Conservation (phyloP, 805 yeast genomes). For the Candida palmyrensis region DNA sequence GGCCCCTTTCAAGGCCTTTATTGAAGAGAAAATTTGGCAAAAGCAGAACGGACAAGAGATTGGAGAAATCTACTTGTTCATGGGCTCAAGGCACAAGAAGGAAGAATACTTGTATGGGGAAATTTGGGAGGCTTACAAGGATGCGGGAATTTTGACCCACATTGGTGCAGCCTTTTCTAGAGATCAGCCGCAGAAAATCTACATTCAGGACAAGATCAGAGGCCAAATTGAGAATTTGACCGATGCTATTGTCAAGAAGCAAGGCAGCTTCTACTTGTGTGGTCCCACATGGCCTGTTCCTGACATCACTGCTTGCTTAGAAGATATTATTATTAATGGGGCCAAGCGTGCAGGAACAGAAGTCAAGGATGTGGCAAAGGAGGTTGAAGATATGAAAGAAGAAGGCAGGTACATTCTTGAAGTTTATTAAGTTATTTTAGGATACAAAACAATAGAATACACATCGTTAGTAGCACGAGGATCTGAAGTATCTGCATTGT, state of each 20-base stretch:
- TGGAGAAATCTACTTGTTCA: slow-evolving; percentile 80
- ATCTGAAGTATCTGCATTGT: no score
- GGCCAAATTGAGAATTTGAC: slow-evolving; percentile 69
- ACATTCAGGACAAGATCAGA: slow-evolving; percentile 90
- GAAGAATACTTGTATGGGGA: slow-evolving; percentile 97
- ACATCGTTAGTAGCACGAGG: no score
- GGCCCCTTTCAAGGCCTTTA: slow-evolving; percentile 96
- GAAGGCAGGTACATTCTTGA: slow-evolving; percentile 87
- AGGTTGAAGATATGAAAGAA: slow-evolving; percentile 91
- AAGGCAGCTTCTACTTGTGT: slow-evolving; percentile 92
- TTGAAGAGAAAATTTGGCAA: slow-evolving; percentile 95
- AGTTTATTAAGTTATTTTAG: slow-evolving; percentile 62
- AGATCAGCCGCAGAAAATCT: slow-evolving; percentile 92
- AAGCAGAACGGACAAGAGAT: slow-evolving; percentile 80
- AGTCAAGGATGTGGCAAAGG: slow-evolving; percentile 66
- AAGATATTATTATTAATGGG: slow-evolving; percentile 70
- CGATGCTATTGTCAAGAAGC: slow-evolving; percentile 69
- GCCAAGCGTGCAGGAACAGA: slow-evolving; percentile 60
- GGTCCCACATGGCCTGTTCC: slow-evolving; percentile 99
- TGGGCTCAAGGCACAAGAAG: slow-evolving; percentile 93
- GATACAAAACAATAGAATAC: no score
- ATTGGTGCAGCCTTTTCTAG: slow-evolving; percentile 98
- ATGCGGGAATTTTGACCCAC: slow-evolving; percentile 87
- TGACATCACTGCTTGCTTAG: slow-evolving; percentile 84
- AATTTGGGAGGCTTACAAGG: slow-evolving; percentile 93